Percentiles rank a stretch among this genome's conserved stretches.
These are phyloP conservation scores for Alternaria sp. DNA, from an alignment of 2,329 filamentous ascomycete species.

Conservation along the genomic window DNA sequence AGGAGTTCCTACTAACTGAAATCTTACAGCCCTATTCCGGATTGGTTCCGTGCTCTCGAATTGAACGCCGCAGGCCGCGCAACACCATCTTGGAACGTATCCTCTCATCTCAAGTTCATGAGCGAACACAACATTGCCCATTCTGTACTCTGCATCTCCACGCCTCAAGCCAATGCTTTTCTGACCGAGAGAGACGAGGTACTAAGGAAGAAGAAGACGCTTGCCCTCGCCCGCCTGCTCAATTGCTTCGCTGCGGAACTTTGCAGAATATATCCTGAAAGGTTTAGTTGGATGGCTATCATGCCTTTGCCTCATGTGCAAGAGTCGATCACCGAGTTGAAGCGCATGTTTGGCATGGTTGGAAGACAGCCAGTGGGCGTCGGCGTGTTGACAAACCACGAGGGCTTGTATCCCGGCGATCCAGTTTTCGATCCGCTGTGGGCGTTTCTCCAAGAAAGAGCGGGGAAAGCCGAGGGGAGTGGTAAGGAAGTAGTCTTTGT, in stretches of 20 bases:
- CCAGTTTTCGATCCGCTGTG: constrained; percentile 37
- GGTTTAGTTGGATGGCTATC: constrained; percentile 42
- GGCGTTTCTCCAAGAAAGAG: constrained; percentile 35
- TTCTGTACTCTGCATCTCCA: constrained; percentile 45
- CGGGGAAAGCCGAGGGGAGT: constrained; percentile 7
- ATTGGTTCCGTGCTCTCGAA: constrained; percentile 46
- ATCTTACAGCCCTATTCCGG: constrained; percentile 36
- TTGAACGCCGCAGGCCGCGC: constrained; percentile 44
- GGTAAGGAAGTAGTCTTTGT: constrained; percentile 45
- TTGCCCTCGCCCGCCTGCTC: constrained; percentile 46
- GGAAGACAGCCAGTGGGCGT: constrained; percentile 44
- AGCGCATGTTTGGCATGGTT: constrained; percentile 35
- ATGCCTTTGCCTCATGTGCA: constrained; percentile 44
- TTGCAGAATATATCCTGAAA: constrained; percentile 33
- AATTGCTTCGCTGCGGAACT: constrained; percentile 45
- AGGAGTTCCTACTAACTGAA: neutral
- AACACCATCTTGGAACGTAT: constrained; percentile 44
- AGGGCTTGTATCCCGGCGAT: constrained; percentile 47
- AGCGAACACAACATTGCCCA: constrained; percentile 34
- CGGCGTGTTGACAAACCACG: constrained; percentile 47
- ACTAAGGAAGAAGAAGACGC: constrained; percentile 33
- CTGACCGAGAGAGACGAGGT: constrained; percentile 19
- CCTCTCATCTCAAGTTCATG: constrained; percentile 47
- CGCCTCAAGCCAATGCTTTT: constrained; percentile 50
- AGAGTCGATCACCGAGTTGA: constrained; percentile 39